Evolutionary conservation across 2,329 filamentous ascomycete species (phyloP).

Genomic region (Phyllosticta ampelicida): DNA sequence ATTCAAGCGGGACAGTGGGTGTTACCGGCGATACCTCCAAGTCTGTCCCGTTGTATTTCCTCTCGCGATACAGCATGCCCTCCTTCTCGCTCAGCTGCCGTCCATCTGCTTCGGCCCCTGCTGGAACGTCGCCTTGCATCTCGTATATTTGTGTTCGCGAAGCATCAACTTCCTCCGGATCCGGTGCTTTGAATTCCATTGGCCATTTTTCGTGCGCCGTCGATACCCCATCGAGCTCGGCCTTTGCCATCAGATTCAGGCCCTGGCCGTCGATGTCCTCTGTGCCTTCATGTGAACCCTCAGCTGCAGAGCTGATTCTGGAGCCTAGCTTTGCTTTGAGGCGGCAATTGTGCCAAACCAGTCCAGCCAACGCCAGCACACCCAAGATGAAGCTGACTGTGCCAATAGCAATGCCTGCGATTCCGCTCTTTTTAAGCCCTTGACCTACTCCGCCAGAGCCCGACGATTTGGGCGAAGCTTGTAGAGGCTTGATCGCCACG

Average conservation of each 20-base stretch:
- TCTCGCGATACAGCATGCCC: conserved; percentile 34
- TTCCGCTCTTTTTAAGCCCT: conserved; percentile 24
- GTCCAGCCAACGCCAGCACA: conserved; percentile 17
- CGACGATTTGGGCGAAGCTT: neutral
- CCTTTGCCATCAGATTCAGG: conserved; percentile 32
- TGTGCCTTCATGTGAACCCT: conserved; percentile 1
- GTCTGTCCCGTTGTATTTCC: conserved; percentile 36
- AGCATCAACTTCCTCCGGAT: conserved; percentile 23
- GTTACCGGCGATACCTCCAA: conserved; percentile 13
- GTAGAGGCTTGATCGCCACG: conserved; percentile 23
- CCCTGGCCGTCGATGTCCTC: conserved; percentile 15
- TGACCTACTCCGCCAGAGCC: neutral
- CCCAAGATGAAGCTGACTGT: conserved; percentile 24
- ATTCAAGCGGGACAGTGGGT: conserved; percentile 1
- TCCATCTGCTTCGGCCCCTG: conserved; percentile 40
- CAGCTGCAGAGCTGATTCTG: neutral
- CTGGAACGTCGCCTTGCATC: conserved; percentile 46
- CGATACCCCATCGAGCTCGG: conserved; percentile 26
- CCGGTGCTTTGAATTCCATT: conserved; percentile 3
- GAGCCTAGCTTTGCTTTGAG: neutral
- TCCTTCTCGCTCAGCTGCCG: conserved; percentile 39
- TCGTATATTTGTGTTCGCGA: conserved; percentile 33
- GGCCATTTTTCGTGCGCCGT: neutral
- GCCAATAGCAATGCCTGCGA: conserved; percentile 36
- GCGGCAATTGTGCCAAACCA: conserved; percentile 19